These are phyloP conservation scores for Lignosus rhinocerotis DNA, from an alignment of 1,284 basidiomycete genomes.

Conservation along the genomic window DNA sequence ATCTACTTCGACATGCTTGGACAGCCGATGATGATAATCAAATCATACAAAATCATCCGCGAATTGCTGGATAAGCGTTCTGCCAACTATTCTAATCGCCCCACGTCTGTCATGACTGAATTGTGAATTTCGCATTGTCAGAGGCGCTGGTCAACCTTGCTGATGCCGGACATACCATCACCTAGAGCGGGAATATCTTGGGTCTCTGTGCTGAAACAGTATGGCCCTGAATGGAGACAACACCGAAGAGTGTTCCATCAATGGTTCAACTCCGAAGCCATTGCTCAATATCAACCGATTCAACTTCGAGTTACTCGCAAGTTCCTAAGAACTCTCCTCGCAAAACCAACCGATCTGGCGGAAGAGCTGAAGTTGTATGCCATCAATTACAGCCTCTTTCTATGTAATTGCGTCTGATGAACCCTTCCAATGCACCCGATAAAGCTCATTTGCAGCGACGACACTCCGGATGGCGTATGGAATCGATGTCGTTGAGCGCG, in stretches of 20 bases:
- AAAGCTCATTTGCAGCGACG: neutral
- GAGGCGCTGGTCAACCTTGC: neutral
- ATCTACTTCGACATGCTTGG: slow-evolving; percentile 12
- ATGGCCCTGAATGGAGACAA: neutral
- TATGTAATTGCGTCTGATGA: neutral
- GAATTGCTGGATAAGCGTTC: slow-evolving; percentile 54
- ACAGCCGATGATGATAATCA: slow-evolving; percentile 16
- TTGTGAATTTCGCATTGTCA: slow-evolving; percentile 1
- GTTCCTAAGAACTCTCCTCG: neutral
- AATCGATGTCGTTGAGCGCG: neutral
- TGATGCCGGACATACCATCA: no score
- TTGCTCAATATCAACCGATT: neutral
- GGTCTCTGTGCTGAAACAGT: neutral
- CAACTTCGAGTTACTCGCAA: neutral
- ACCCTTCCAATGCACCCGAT: neutral
- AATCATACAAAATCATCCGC: slow-evolving; percentile 44
- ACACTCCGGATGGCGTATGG: neutral
- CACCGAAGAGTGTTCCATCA: neutral
- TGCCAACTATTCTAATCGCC: slow-evolving; percentile 43
- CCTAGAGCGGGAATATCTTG: neutral
- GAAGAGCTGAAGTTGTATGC: neutral
- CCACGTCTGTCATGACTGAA: slow-evolving; percentile 3
- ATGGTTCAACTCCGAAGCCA: neutral
- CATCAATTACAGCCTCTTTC: neutral
- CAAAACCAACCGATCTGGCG: neutral